These are phyloP conservation scores for Podospora tetraspora DNA, from an alignment of 495 filamentous ascomycete species.

Conservation along the genomic window DNA sequence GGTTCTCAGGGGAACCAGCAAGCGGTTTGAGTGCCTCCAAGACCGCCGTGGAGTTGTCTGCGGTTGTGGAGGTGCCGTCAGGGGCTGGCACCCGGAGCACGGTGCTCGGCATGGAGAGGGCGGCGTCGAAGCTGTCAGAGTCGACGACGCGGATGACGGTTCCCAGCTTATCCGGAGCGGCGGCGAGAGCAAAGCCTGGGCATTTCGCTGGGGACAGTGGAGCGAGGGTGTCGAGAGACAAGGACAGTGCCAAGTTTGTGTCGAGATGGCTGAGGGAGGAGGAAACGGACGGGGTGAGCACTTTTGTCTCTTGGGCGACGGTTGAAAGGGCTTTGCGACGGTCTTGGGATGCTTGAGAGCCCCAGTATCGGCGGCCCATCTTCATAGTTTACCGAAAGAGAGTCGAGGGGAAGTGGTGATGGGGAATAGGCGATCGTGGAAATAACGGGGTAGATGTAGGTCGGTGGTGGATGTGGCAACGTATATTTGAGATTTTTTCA, in stretches of 20 bases:
- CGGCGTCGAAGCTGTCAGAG: slow-evolving; percentile 49
- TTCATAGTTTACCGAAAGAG: not conserved
- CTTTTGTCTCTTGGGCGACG: slow-evolving; percentile 24
- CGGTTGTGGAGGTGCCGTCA: not conserved
- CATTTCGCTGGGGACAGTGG: slow-evolving; percentile 19
- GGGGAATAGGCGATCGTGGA: not conserved
- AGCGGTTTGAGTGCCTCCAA: slow-evolving; percentile 2
- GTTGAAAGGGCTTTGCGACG: slow-evolving; percentile 15
- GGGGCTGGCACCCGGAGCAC: slow-evolving; percentile 3
- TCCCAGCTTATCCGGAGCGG: slow-evolving; percentile 4
- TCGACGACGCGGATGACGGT: slow-evolving; percentile 41
- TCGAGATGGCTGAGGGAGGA: slow-evolving; percentile 18
- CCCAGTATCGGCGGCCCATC: not conserved
- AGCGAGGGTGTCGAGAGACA: slow-evolving; percentile 8
- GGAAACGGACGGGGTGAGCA: slow-evolving; percentile 18
- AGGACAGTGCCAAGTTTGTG: slow-evolving; percentile 11
- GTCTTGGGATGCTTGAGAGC: slow-evolving; percentile 19
- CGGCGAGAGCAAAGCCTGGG: slow-evolving; percentile 20
- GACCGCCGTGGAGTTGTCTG: not conserved
- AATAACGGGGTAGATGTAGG: not conserved
- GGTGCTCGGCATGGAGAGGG: slow-evolving; percentile 34
- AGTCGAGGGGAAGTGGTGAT: not conserved
- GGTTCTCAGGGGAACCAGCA: slow-evolving; percentile 8
- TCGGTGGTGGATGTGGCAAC: no score
- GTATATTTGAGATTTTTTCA: no score